phyloP scores from a whole-genome alignment of 805 yeast genomes.

The Metschnikowia dekortorum region DNA sequence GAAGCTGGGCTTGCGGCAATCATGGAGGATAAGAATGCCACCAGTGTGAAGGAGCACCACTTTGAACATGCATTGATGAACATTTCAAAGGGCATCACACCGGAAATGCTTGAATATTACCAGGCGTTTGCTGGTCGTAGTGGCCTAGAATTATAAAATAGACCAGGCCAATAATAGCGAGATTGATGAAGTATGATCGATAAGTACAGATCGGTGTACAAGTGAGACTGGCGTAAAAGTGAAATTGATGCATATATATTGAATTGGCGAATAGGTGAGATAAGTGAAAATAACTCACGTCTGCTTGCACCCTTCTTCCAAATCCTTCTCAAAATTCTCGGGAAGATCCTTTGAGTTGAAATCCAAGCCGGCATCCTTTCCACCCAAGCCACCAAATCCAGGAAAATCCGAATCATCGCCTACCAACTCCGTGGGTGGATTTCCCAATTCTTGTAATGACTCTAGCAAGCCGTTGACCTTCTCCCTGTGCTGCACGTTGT shows the following conservation, averaged over 20 bases:
- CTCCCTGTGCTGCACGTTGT: slow-evolving; percentile 39
- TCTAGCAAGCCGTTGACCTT: slow-evolving; percentile 58
- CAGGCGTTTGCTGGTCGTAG: slow-evolving; percentile 45
- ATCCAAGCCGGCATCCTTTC: slow-evolving; percentile 38
- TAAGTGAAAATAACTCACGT: slow-evolving; percentile 6
- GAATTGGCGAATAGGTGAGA: neutral
- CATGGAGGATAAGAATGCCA: slow-evolving; percentile 64
- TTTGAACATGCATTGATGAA: slow-evolving; percentile 66
- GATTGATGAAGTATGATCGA: neutral
- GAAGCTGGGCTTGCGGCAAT: slow-evolving; percentile 96
- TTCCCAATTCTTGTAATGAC: slow-evolving; percentile 67
- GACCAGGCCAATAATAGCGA: neutral
- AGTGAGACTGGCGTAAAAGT: neutral
- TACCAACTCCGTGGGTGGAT: slow-evolving; percentile 74
- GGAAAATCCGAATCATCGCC: slow-evolving; percentile 51
- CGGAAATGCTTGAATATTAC: slow-evolving; percentile 79
- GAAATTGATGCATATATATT: neutral
- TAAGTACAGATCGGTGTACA: neutral
- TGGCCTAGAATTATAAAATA: slow-evolving; percentile 24
- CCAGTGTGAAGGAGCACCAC: slow-evolving; percentile 55
- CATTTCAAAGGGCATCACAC: slow-evolving; percentile 74
- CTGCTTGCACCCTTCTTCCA: slow-evolving; percentile 58
- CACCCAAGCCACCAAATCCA: slow-evolving; percentile 40
- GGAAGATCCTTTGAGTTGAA: slow-evolving; percentile 53
- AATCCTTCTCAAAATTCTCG: slow-evolving; percentile 45